Base-by-base conservation (phyloP, 768 basidiomycete genomes). In the Boletales sp. region DNA sequence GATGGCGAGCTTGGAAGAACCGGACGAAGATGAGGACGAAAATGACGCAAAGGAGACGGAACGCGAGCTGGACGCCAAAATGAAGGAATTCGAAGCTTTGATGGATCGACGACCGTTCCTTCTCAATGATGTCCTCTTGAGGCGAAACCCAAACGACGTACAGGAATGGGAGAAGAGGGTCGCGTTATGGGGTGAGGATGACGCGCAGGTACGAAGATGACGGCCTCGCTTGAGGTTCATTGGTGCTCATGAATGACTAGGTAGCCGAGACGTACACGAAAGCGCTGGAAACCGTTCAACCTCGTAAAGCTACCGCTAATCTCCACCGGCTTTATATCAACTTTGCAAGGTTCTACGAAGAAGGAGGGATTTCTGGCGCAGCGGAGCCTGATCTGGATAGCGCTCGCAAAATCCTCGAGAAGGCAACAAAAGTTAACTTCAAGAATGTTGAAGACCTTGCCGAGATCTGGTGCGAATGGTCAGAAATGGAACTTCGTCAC, bases 91-190 rank as follows among this genome's bases (percentile, higher is more conserved):
- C 60, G 95, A 97, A 68, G 88, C 85, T 36, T 68, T 99, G 57
- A 95, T 95, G 78, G 97, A 99, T 66, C 78, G 94, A 43, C 71
- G 97, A 64, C 95, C 93, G 3, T 98, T 99, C 78, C 74, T 99
- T 54, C 84, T 97, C 40, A 99, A 99, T 60, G 94, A 97, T 60
- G 97, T 98, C 12, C 72, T 98, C 14, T 68, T 98, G 32, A 74
- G 97, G 53, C 75, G 97, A 60, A 99, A 99, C 74, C 90, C 92
- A 5, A 90, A 97, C 59, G 97, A 99, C 60, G 97, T 98, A 2
- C 93, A 97, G 57, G 97, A 99, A 66, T 99, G 97, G 97, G 97
- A 98, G 73, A 99, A 99, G 70, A 77, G 95, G 32, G 82, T 98
- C 17, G 94, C 94, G 2, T 70, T 98, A 24, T 95, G 84, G 80